Percentiles rank a stretch among this genome's conserved stretches.
phyloP scores from a whole-genome alignment of 306 rosid species.

The Dalbergia cochinchinensis region DNA sequence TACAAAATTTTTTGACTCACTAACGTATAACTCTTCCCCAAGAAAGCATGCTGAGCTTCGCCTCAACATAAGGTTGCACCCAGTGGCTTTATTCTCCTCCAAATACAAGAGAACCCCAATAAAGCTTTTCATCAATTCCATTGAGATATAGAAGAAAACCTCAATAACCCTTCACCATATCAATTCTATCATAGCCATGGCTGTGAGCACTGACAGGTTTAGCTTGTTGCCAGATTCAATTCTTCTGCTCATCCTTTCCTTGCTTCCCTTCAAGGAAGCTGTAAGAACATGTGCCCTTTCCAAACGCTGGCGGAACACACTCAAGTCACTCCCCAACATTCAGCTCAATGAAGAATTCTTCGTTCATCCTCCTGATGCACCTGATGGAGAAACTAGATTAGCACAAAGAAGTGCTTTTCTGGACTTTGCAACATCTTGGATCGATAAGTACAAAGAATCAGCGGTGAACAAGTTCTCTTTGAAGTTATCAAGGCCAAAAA shows the following conservation, averaged over 20 bases:
- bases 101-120: too few relatives aligned
- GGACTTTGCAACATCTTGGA: background rate
- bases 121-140: too few relatives aligned
- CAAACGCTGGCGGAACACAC: background rate
- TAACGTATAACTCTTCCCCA: too few relatives aligned
- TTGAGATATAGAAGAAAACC: background rate
- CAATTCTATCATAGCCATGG: slow-evolving; percentile 18
- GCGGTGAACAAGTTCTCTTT: slow-evolving; percentile 29
- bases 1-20: too few relatives aligned
- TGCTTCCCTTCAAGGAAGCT: slow-evolving; percentile 40
- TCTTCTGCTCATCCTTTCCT: slow-evolving; percentile 31
- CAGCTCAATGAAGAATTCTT: slow-evolving; percentile 42
- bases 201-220: background rate
- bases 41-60: too few relatives aligned
- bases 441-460: background rate
- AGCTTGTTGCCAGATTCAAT: background rate
- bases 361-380: background rate
- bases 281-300: slow-evolving; percentile 33
- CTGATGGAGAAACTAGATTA: background rate
- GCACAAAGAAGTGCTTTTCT: slow-evolving; percentile 4
- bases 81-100: background rate
- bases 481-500: background rate
- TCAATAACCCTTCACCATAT: background rate
- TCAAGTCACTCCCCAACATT: slow-evolving; percentile 9
- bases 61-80: background rate